Conservation (phyloP, 75 land plant genomes). For the Cupressus sempervirens region DNA sequence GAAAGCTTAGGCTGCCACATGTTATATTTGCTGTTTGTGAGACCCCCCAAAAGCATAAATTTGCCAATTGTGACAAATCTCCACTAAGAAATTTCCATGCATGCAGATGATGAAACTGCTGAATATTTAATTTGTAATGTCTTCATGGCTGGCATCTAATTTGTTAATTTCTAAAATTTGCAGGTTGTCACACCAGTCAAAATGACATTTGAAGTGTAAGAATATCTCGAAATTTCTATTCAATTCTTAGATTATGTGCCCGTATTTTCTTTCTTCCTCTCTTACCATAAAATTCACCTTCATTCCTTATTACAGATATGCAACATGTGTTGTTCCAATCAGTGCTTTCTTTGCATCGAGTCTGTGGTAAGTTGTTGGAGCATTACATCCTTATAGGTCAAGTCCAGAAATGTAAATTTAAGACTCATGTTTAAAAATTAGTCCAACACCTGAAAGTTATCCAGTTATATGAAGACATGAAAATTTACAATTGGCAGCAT, state of each 20-base stretch:
- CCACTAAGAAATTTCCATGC: not conserved
- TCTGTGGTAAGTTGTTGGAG: slow-evolving; percentile 63
- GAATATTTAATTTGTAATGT: not conserved
- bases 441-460: not conserved
- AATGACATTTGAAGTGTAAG: slow-evolving; percentile 95
- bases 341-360: slow-evolving; percentile 95
- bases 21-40: no score
- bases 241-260: not conserved
- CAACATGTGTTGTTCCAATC: slow-evolving; percentile 88
- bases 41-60: no score
- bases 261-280: not conserved
- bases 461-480: not conserved
- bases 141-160: not conserved
- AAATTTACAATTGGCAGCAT: not conserved
- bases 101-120: not conserved
- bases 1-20: no score
- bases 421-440: not conserved
- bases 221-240: not conserved
- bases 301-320: slow-evolving; percentile 58
- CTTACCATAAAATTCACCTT: not conserved
- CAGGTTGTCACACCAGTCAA: slow-evolving; percentile 90
- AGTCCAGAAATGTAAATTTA: not conserved
- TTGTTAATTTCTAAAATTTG: slow-evolving; percentile 11
- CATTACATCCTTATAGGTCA: not conserved
- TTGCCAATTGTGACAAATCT: no score